These are phyloP conservation scores for Nigrospora sphaerica DNA, from an alignment of 2,329 filamentous ascomycete genomes.

Conservation along the genomic window DNA sequence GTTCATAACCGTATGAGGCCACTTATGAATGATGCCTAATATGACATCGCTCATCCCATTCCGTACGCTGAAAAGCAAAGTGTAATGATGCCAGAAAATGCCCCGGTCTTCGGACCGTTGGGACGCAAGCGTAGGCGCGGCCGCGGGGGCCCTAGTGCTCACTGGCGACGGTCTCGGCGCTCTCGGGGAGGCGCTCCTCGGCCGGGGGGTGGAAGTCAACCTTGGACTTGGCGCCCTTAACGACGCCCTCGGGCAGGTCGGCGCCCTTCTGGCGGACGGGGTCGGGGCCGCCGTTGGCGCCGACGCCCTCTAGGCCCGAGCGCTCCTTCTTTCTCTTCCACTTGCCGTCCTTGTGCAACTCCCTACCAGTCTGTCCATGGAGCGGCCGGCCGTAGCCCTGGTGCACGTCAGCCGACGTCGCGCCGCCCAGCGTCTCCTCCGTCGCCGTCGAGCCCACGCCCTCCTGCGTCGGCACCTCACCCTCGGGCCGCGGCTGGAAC, in stretches of 20 bases:
- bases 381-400: conserved; percentile 34
- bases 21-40: no score
- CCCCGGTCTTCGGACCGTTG: no score
- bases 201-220: conserved; percentile 15
- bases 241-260: conserved; percentile 23
- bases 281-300: conserved; percentile 20
- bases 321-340: conserved; percentile 27
- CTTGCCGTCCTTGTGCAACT: conserved; percentile 25
- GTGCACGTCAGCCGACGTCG: conserved; percentile 37
- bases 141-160: no score
- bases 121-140: no score
- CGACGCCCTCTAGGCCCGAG: conserved; percentile 30
- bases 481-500: conserved; percentile 29
- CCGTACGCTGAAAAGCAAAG: no score
- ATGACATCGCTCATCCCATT: no score
- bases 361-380: conserved; percentile 32
- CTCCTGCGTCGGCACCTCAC: conserved; percentile 28
- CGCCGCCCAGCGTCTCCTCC: conserved; percentile 31
- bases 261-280: conserved; percentile 17
- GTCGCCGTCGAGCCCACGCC: conserved; percentile 19
- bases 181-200: conserved; percentile 13
- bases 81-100: no score
- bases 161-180: conserved; percentile 15
- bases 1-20: no score
- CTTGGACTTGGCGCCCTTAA: conserved; percentile 12